A percentile compares a stretch with the other conserved stretches of the same genome.
Conservation (phyloP, 192 early-diverging fungal genomes). For the Gaertneriomyces semiglobifer region DNA sequence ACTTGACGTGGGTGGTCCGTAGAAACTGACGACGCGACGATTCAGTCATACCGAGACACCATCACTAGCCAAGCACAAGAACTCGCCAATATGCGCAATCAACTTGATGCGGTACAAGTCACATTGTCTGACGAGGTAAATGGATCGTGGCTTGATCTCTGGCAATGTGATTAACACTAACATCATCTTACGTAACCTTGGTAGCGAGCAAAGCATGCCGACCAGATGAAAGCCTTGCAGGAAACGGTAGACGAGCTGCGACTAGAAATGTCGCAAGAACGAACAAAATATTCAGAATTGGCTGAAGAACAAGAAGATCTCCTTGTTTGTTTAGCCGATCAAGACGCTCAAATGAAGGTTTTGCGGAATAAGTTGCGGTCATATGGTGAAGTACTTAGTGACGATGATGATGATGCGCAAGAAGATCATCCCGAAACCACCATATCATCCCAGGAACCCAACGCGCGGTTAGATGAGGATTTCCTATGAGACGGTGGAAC, state of each 20-base stretch:
- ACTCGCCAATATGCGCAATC: slow-evolving; percentile 6
- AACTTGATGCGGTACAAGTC: neutral
- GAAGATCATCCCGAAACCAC: slow-evolving; percentile 40
- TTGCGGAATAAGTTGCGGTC: slow-evolving; percentile 21
- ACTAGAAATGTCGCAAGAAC: neutral
- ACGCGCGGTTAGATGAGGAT: too few relatives aligned
- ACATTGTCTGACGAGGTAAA: neutral
- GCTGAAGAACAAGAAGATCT: slow-evolving; percentile 81
- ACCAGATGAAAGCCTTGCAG: slow-evolving; percentile 14
- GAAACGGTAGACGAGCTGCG: slow-evolving; percentile 8
- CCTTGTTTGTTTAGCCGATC: slow-evolving; percentile 78
- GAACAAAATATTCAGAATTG: slow-evolving; percentile 34
- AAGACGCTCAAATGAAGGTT: slow-evolving; percentile 45
- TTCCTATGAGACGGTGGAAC: too few relatives aligned
- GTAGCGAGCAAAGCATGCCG: neutral
- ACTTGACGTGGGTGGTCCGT: neutral
- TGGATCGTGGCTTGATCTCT: neutral
- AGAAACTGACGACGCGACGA: slow-evolving; percentile 18
- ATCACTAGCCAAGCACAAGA: slow-evolving; percentile 30
- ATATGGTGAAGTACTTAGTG: slow-evolving; percentile 31
- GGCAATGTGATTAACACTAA: too few relatives aligned
- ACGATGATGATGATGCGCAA: slow-evolving; percentile 55
- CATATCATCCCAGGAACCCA: too few relatives aligned
- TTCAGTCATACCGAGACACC: slow-evolving; percentile 20
- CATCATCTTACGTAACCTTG: neutral